These are phyloP conservation scores for Pestalotiopsis sp. DNA, from an alignment of 2,329 filamentous ascomycete genomes.

Conservation along the genomic window DNA sequence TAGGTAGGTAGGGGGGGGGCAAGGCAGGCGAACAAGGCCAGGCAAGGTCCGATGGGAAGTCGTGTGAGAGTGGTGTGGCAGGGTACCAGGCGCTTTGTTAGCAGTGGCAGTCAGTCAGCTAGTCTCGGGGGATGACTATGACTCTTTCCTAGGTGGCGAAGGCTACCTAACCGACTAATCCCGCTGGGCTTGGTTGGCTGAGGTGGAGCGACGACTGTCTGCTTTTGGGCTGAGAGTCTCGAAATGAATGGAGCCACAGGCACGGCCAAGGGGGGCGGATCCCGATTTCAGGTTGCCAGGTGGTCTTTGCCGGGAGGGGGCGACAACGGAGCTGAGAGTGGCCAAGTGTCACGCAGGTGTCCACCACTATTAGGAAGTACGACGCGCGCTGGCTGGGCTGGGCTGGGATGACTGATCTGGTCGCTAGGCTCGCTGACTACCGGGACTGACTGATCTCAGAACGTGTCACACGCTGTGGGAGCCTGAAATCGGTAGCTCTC, in stretches of 20 bases:
- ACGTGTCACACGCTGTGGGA: conserved; percentile 26
- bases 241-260: not conserved
- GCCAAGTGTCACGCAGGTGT: conserved; percentile 32
- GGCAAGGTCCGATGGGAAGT: conserved; percentile 10
- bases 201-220: not conserved
- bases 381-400: not conserved
- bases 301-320: conserved; percentile 22
- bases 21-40: conserved; percentile 14
- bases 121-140: conserved; percentile 23
- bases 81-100: not conserved
- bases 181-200: conserved; percentile 17
- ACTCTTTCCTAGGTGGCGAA: conserved; percentile 38
- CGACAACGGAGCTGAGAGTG: conserved; percentile 14
- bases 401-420: not conserved
- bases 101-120: conserved; percentile 3
- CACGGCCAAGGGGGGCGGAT: conserved; percentile 8
- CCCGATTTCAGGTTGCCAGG: conserved; percentile 15
- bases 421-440: not conserved
- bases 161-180: conserved; percentile 27
- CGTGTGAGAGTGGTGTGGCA: conserved; percentile 12
- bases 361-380: not conserved
- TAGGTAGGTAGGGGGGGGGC: conserved; percentile 16
- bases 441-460: conserved; percentile 12
- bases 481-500: conserved; percentile 19
- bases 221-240: conserved; percentile 18